Evolutionary conservation across 1,284 basidiomycete genomes (phyloP), one percentile per base, ranked within the genome.

Genomic region (Vanrija humicola): DNA sequence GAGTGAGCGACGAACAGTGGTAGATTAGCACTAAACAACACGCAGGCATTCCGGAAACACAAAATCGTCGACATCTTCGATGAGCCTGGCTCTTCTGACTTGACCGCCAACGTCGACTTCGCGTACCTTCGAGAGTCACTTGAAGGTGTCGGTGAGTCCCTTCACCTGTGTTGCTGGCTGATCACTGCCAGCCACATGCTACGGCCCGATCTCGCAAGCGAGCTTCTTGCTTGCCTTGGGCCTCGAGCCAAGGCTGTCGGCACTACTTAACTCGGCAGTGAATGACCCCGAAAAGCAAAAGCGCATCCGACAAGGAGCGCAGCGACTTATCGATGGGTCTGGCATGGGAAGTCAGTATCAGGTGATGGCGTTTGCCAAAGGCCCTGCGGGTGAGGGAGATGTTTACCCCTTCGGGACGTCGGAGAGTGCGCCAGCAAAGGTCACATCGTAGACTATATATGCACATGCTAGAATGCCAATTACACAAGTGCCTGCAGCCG

Each of bases 91-190:
- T 81, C 88, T 46, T 88, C 89, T 45, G 96, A 98, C 74, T 77
- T 98, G 48, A 98, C 96, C 0, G 87, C 88, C 29, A 97, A 98
- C 68, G 95, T 99, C 50, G 93, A 98, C 76, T 99, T 98, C 76
- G 82, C 85, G 0, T 90, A 90, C 70, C 80, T 98, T 42, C 82
- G 82, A 63, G 90, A 94, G 73, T 86, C 90, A 0, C 78, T 94
- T 57, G 72, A 74, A 0, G 83, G 83, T 52, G 74, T 83, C 4
- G 86, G 88, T 88, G 61, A 26, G 82, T 69, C 0, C 3, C 28
- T 15, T 3, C 8, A 9, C 15, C 10, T 12, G 16, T 6, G 3
- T 2, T 6, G 7, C 25, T 45, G 26, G 34, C 34, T 34, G 40
- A 28, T 15, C 43, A 21, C 14, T 26, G 19, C 38, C 45, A 39